Conservation (phyloP, 768 basidiomycete species). For the Kwoniella botswanensis region DNA sequence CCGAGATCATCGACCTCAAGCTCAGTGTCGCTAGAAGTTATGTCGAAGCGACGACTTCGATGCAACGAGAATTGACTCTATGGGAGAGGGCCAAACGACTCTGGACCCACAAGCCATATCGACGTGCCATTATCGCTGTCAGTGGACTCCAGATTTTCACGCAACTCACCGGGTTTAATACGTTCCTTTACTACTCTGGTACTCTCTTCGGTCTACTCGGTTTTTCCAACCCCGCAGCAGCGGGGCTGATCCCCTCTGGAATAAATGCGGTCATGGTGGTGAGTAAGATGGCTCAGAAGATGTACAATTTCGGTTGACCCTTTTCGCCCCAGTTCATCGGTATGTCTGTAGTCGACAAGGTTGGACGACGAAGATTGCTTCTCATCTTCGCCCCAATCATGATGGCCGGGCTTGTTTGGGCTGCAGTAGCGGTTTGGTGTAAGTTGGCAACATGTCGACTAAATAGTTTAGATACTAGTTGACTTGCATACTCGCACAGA, state of each 20-base stretch:
- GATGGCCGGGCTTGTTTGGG: conserved; percentile 40
- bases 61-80: conserved; percentile 16
- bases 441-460: background rate
- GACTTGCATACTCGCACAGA: conserved; percentile 4
- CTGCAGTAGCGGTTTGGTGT: conserved; percentile 36
- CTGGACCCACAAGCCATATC: conserved; percentile 30
- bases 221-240: conserved; percentile 39
- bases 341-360: conserved; percentile 39
- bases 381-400: conserved; percentile 38
- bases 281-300: background rate
- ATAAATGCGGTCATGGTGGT: conserved; percentile 35
- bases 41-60: conserved; percentile 17
- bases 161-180: conserved; percentile 42
- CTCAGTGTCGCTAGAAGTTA: conserved; percentile 20
- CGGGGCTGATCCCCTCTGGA: conserved; percentile 37
- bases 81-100: conserved; percentile 8
- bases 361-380: conserved; percentile 41
- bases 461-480: background rate
- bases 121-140: conserved; percentile 29
- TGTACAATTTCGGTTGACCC: background rate
- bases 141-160: conserved; percentile 28
- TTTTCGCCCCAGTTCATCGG: conserved; percentile 34
- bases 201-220: conserved; percentile 42
- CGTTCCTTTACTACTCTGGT: conserved; percentile 42
- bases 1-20: conserved; percentile 32